Evolutionary conservation across 768 basidiomycete genomes (phyloP), one percentile per base, ranked within the genome.

Genomic region (Trametes villosa): DNA sequence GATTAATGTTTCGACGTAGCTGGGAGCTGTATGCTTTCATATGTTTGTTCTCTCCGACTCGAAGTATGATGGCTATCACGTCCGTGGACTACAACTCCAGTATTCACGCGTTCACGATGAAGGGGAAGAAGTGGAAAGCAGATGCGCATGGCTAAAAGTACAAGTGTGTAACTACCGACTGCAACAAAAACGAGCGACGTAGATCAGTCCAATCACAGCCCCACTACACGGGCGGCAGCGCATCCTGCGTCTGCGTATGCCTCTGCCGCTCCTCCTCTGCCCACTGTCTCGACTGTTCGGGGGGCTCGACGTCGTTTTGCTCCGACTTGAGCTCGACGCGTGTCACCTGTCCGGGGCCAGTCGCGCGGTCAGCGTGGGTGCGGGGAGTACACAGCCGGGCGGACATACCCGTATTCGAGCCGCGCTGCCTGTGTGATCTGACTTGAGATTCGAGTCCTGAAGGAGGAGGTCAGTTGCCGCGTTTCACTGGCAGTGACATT

Each of bases 361-460:
- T 7, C 24, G 9, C 5, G 9, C 20, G 11, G 41, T 33, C 1
- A 42, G 22, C 12, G 20, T 9, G 27, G 22, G 18, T 1, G 41
- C 30, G 8, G 3, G 9, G 13, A 17, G 12, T 22, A 12, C 13
- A 12, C 9, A 6, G 40, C 15, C 17, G 27, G 18, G 11, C 13
- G 12, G 17, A 12, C 56, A 11, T 17, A 57, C 56, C 40, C 38
- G 56, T 41, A 57, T 42, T 24, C 56, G 47, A n/a, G 56, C 29
- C 12, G 47, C 26, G 27, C 56, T 49, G 17, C 15, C 56, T 4
- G 26, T 36, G 2, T 38, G 36, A n/a, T 49, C 47, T 31, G 56
- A 41, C 29, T 57, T 57, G 29, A 42, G 2, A 22, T 49, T 40
- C 36, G 27, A 12, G 26, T 31, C 47, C 56, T 57, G 29, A 2